Conservation (phyloP, 768 basidiomycete genomes). For the Nevesoporus exiguus region DNA sequence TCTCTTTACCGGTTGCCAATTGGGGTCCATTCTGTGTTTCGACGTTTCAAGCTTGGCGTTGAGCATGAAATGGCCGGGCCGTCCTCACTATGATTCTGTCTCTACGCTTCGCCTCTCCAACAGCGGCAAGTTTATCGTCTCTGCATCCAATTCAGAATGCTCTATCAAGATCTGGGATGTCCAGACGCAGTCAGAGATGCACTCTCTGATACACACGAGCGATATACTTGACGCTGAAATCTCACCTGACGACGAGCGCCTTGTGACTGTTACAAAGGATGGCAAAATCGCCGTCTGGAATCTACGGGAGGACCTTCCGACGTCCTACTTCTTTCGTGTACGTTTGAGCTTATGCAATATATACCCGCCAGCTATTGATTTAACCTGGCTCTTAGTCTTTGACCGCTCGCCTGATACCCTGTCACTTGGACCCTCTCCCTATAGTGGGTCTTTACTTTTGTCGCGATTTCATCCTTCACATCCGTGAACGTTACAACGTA, state of each 20-base stretch:
- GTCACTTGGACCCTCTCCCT: not conserved
- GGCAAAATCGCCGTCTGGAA: slow-evolving; percentile 15
- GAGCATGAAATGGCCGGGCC: slow-evolving; percentile 3
- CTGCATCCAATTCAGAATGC: slow-evolving; percentile 16
- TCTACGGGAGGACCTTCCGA: slow-evolving; percentile 7
- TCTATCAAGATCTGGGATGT: slow-evolving; percentile 19
- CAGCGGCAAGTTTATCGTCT: slow-evolving; percentile 20
- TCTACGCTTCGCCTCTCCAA: slow-evolving; percentile 17
- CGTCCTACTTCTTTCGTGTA: slow-evolving; percentile 11
- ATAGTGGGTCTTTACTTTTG: slow-evolving; percentile 2
- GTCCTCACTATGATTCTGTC: slow-evolving; percentile 14
- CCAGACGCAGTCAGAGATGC: slow-evolving; percentile 2
- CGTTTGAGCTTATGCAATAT: not conserved
- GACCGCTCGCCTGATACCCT: not conserved
- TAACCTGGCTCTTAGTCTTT: slow-evolving; percentile 5
- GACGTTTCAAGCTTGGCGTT: slow-evolving; percentile 1
- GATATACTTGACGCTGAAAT: slow-evolving; percentile 14
- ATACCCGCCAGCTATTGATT: not conserved
- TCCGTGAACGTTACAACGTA: not conserved
- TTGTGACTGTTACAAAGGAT: slow-evolving; percentile 8
- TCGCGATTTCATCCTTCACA: slow-evolving; percentile 1
- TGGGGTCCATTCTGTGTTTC: slow-evolving; percentile 13
- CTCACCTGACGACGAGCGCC: slow-evolving; percentile 13
- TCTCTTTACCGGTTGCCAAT: slow-evolving; percentile 16
- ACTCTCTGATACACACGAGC: slow-evolving; percentile 3